phyloP scores from a whole-genome alignment of 2,329 filamentous ascomycete species.

The Fusarium euwallaceae region DNA sequence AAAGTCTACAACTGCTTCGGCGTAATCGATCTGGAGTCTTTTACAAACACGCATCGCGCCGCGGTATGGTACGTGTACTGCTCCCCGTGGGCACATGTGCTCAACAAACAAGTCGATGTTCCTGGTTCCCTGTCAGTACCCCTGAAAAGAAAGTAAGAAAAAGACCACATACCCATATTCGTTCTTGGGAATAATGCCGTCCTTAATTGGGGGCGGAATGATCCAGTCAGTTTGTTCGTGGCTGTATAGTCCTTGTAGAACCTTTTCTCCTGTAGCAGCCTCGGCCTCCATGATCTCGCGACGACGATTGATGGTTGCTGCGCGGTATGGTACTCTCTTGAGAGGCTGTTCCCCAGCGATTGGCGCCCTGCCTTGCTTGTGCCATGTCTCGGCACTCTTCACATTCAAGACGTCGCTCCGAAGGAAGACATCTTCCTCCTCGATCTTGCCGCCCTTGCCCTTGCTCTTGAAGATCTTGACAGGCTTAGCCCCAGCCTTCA shows the following conservation, averaged over 20 bases:
- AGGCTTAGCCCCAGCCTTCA: conserved; percentile 75
- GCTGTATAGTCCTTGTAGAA: conserved; percentile 87
- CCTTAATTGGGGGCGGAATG: conserved; percentile 85
- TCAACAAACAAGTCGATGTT: conserved; percentile 97
- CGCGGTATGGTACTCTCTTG: conserved; percentile 90
- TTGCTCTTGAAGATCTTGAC: conserved; percentile 81
- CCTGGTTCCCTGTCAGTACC: conserved; percentile 46
- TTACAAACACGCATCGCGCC: conserved; percentile 86
- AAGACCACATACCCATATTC: conserved; percentile 73
- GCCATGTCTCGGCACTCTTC: conserved; percentile 96
- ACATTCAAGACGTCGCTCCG: conserved; percentile 86
- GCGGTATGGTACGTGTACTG: conserved; percentile 84
- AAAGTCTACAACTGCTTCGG: conserved; percentile 95
- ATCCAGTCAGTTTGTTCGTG: conserved; percentile 94
- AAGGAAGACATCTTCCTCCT: conserved; percentile 84
- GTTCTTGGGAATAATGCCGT: conserved; percentile 93
- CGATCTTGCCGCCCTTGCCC: conserved; percentile 79
- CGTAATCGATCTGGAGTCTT: conserved; percentile 86
- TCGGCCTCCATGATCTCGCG: conserved; percentile 91
- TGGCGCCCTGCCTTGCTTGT: conserved; percentile 91
- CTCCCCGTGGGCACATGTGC: conserved; percentile 89
- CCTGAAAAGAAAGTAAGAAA: not conserved
- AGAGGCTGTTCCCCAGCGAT: conserved; percentile 78
- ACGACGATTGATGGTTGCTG: conserved; percentile 88
- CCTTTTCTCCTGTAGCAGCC: conserved; percentile 83